Evolutionary conservation across 208 protist genomes (phyloP).

Genomic region (Crithidia bombi): DNA sequence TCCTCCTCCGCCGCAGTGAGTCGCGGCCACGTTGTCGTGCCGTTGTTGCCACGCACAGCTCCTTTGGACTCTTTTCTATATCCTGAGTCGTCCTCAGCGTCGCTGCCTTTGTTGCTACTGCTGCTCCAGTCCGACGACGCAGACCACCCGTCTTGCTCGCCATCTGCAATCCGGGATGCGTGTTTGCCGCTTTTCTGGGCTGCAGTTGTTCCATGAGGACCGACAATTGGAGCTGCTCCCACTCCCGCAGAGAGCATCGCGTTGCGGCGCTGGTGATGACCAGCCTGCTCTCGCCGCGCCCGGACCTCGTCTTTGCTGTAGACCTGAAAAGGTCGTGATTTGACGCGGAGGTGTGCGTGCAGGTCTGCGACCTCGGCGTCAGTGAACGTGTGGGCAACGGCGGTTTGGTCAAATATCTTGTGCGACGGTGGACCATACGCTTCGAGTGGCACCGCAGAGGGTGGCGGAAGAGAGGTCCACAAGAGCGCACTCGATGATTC

Average conservation of each 20-base stretch:
- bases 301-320: slow-evolving; percentile 20
- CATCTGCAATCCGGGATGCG: background rate
- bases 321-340: slow-evolving; percentile 23
- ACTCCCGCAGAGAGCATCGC: slow-evolving; percentile 11
- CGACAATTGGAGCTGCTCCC: background rate
- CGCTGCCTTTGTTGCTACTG: slow-evolving; percentile 12
- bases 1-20: background rate
- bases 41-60: background rate
- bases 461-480: slow-evolving; percentile 10
- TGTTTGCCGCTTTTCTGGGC: background rate
- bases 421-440: slow-evolving; percentile 24
- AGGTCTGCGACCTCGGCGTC: slow-evolving; percentile 16
- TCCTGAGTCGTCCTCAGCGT: slow-evolving; percentile 1
- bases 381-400: slow-evolving; percentile 29
- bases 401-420: slow-evolving; percentile 12
- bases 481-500: background rate
- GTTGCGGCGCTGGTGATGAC: slow-evolving; percentile 9
- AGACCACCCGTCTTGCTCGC: slow-evolving; percentile 30
- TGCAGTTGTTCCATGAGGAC: background rate
- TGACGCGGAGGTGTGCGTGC: background rate
- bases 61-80: background rate
- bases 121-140: slow-evolving; percentile 37
- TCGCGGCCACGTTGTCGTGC: background rate
- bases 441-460: slow-evolving; percentile 17
- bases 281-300: slow-evolving; percentile 14